phyloP scores from a whole-genome alignment of 768 basidiomycete genomes.

The Cystofilobasidium macerans region DNA sequence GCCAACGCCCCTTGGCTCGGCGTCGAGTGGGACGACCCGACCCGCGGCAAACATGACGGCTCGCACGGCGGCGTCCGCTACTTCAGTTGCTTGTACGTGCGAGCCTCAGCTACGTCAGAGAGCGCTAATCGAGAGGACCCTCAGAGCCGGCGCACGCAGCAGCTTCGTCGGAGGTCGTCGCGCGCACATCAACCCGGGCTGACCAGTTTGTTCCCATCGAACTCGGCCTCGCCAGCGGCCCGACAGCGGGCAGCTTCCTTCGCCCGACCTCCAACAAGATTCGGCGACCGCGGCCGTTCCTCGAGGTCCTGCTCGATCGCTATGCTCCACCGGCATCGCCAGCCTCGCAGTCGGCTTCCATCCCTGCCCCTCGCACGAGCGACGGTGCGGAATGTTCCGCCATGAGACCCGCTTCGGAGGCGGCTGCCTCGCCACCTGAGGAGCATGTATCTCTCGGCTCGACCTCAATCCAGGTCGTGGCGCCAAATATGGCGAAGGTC shows the following conservation, averaged over 20 bases:
- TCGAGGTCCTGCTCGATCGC: constrained; percentile 60
- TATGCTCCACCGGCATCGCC: constrained; percentile 42
- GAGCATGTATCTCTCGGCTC: constrained; percentile 49
- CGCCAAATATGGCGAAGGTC: constrained; percentile 69
- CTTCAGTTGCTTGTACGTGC: constrained; percentile 62
- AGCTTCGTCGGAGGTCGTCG: too few species aligned
- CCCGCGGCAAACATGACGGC: constrained; percentile 79
- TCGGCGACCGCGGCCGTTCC: constrained; percentile 57
- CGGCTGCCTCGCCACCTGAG: constrained; percentile 38
- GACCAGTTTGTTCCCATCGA: constrained; percentile 2
- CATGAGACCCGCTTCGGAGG: too few species aligned
- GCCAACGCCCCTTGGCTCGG: constrained; percentile 57
- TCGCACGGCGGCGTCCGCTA: constrained; percentile 63
- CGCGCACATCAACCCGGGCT: too few species aligned
- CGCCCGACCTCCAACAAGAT: constrained; percentile 51
- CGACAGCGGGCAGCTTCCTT: constrained; percentile 66
- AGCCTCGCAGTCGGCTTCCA: constrained; percentile 23
- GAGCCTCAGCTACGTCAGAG: neutral
- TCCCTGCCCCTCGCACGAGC: neutral
- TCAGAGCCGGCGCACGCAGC: too few species aligned
- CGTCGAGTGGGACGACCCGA: constrained; percentile 87
- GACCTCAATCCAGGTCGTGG: constrained; percentile 77
- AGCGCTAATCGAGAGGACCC: too few species aligned
- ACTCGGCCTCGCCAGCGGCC: constrained; percentile 47
- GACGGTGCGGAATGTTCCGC: too few species aligned